Conservation (phyloP, 1,139 yeast species). For the Geotrichum europaeum region DNA sequence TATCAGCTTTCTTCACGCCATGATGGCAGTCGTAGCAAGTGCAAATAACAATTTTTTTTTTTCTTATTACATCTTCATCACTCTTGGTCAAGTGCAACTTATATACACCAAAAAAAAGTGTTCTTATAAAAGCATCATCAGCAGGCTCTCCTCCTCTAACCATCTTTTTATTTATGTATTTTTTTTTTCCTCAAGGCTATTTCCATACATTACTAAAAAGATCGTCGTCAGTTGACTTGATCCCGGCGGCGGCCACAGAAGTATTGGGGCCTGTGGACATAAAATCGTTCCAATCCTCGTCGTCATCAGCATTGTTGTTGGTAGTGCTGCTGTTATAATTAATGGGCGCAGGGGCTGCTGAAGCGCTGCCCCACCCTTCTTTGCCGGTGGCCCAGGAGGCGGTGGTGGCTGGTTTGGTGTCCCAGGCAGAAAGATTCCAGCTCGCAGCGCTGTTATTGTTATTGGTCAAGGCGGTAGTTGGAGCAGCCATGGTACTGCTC, state of each 20-base stretch:
- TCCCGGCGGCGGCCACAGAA: not conserved
- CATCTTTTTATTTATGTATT: not conserved
- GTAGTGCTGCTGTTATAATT: not conserved
- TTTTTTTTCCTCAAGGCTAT: constrained; percentile 13
- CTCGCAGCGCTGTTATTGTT: not conserved
- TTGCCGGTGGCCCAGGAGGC: not conserved
- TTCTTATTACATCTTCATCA: not conserved
- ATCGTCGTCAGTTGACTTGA: constrained; percentile 47
- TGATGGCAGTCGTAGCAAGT: not conserved
- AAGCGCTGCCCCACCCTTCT: not conserved
- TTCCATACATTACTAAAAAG: constrained; percentile 64
- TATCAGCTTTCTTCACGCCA: too few species aligned
- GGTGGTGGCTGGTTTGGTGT: not conserved
- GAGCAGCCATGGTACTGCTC: constrained; percentile 1
- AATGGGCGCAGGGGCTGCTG: not conserved
- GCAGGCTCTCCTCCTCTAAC: too few species aligned
- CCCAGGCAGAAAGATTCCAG: not conserved
- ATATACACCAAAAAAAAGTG: too few species aligned
- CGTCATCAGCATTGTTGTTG: not conserved
- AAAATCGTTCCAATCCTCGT: constrained; percentile 25
- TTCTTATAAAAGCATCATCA: too few species aligned
- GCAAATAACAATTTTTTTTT: not conserved
- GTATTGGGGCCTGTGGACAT: constrained; percentile 18
- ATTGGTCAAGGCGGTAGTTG: not conserved
- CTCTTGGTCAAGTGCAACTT: not conserved